phyloP scores from a whole-genome alignment of 2,329 filamentous ascomycete genomes.

The Geosmithia putterillii region DNA sequence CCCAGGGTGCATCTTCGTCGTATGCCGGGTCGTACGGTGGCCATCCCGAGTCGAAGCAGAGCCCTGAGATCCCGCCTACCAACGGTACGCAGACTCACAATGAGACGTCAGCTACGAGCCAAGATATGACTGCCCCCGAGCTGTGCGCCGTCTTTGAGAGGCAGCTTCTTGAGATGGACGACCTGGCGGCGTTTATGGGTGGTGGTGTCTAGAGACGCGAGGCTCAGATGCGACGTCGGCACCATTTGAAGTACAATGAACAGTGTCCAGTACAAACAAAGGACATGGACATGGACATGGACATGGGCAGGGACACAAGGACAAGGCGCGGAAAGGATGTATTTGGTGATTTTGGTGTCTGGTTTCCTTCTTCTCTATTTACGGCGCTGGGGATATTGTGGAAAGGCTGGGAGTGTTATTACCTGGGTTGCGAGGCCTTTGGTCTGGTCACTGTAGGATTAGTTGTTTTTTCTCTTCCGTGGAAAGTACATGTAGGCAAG shows the following conservation, averaged over 20 bases:
- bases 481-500: neutral
- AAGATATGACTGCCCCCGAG: conserved; percentile 47
- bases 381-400: neutral
- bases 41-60: conserved; percentile 12
- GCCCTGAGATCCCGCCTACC: conserved; percentile 17
- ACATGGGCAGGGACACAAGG: too few relatives aligned
- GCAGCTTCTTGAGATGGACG: conserved; percentile 47
- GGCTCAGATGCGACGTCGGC: too few relatives aligned
- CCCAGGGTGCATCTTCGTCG: conserved; percentile 2
- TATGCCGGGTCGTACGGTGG: conserved; percentile 5
- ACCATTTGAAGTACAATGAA: too few relatives aligned
- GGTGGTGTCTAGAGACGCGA: conserved; percentile 42
- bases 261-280: too few relatives aligned
- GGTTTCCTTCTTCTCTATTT: conserved; percentile 7
- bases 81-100: conserved; percentile 16
- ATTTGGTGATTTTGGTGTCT: too few relatives aligned
- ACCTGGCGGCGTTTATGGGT: conserved; percentile 51
- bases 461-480: neutral
- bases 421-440: too few relatives aligned
- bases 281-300: too few relatives aligned
- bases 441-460: neutral
- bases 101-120: conserved; percentile 21
- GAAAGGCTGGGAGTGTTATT: too few relatives aligned
- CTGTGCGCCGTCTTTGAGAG: conserved; percentile 47
- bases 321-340: too few relatives aligned